phyloP scores from a whole-genome alignment of 495 filamentous ascomycete species.

The Xylaria scruposa region DNA sequence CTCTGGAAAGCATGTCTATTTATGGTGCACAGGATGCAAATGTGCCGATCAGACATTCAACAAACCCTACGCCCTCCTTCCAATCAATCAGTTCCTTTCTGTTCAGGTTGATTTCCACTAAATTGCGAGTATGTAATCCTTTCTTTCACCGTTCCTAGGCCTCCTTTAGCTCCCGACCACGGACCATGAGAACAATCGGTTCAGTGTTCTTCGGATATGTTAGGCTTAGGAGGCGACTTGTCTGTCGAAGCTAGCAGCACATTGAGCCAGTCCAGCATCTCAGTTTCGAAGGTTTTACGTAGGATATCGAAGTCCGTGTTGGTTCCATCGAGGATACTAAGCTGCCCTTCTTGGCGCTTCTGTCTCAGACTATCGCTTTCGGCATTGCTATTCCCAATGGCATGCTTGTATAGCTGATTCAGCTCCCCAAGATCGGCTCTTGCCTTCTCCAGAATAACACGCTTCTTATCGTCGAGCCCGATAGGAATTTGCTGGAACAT shows the following conservation, averaged over 20 bases:
- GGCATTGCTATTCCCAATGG: background rate
- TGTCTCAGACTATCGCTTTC: background rate
- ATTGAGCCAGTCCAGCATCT: constrained; percentile 7
- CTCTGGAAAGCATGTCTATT: background rate
- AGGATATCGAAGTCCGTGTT: background rate
- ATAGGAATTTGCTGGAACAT: constrained; percentile 23
- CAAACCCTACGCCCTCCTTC: background rate
- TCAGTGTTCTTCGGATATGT: background rate
- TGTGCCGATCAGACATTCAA: background rate
- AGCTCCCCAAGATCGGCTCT: constrained; percentile 1
- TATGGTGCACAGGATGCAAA: background rate
- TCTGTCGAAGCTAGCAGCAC: constrained; percentile 7
- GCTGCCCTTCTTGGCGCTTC: background rate
- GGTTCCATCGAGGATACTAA: constrained; percentile 3
- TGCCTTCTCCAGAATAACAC: background rate
- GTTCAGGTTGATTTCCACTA: background rate
- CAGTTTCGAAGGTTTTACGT: background rate
- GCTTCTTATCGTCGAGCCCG: constrained; percentile 25
- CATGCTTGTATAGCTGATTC: background rate
- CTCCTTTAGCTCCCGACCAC: background rate
- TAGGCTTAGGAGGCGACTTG: background rate
- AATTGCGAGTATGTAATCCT: background rate
- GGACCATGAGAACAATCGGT: background rate
- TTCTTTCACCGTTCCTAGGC: background rate
- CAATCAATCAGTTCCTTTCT: background rate